Evolutionary conservation across 2,329 filamentous ascomycete genomes (phyloP).

Genomic region (Sarocladium kiliense): DNA sequence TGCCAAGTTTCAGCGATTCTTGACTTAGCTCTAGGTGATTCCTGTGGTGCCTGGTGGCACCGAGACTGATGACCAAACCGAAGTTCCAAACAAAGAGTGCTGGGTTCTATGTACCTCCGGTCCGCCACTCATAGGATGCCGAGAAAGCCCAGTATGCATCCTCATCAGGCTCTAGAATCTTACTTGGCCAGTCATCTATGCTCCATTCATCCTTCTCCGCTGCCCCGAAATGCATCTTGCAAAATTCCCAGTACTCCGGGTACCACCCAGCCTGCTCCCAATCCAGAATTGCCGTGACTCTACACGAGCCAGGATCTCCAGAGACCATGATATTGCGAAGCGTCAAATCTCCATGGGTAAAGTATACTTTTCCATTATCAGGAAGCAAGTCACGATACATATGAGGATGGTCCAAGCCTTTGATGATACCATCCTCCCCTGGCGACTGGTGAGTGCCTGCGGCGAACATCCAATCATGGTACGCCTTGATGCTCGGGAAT

Average conservation of each 20-base stretch:
- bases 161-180: constrained; percentile 7
- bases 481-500: neutral
- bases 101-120: neutral
- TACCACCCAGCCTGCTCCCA: constrained; percentile 30
- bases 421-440: neutral
- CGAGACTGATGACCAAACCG: no score
- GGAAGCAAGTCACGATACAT: constrained; percentile 6
- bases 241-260: constrained; percentile 27
- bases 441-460: constrained; percentile 5
- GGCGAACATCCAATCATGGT: constrained; percentile 9
- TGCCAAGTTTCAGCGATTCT: no score
- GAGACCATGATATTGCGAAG: constrained; percentile 23
- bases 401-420: neutral
- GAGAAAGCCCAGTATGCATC: constrained; percentile 9
- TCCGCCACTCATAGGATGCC: constrained; percentile 5
- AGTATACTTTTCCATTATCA: constrained; percentile 9
- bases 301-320: constrained; percentile 12
- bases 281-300: constrained; percentile 22
- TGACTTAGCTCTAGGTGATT: no score
- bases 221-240: constrained; percentile 21
- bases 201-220: neutral
- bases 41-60: no score
- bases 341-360: constrained; percentile 22
- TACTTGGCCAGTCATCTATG: constrained; percentile 7
- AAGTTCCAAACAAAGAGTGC: neutral